Percentiles rank a stretch among this genome's conserved stretches.
phyloP scores from a whole-genome alignment of 1,284 basidiomycete genomes.

The Cryptococcus jaspeensis region DNA sequence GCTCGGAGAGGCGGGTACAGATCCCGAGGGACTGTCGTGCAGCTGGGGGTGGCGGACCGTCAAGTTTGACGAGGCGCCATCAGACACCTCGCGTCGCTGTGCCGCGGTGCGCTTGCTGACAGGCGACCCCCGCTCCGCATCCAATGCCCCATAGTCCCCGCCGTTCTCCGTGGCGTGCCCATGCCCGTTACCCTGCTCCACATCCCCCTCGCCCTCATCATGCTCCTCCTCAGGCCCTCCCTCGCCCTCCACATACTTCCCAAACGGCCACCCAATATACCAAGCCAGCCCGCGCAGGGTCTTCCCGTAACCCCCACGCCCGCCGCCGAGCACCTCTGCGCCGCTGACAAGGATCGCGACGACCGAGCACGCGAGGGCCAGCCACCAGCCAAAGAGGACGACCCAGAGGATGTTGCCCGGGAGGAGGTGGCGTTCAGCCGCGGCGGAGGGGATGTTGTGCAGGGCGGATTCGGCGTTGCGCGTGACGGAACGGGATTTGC shows the following conservation, averaged over 20 bases:
- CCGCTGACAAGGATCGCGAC: constrained; percentile 70
- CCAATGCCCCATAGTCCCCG: constrained; percentile 8
- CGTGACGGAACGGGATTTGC: constrained; percentile 94
- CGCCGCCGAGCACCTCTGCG: constrained; percentile 58
- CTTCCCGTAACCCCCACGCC: constrained; percentile 80
- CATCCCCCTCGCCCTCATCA: constrained; percentile 51
- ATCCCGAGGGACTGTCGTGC: background rate
- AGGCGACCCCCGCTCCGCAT: constrained; percentile 7
- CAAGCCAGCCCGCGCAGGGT: constrained; percentile 88
- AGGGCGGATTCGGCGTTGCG: constrained; percentile 92
- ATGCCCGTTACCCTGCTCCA: constrained; percentile 7
- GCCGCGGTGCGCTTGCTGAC: background rate
- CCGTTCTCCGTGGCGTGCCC: constrained; percentile 25
- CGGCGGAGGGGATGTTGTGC: constrained; percentile 86
- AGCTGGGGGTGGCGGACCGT: constrained; percentile 1
- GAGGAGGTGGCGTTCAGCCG: constrained; percentile 83
- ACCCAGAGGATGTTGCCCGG: constrained; percentile 94
- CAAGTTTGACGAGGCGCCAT: constrained; percentile 25
- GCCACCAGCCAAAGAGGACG: constrained; percentile 86
- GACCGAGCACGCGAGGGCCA: constrained; percentile 70
- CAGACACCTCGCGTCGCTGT: constrained; percentile 21
- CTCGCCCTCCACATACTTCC: constrained; percentile 95
- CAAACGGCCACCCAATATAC: constrained; percentile 98
- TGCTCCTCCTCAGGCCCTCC: constrained; percentile 47
- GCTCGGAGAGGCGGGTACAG: background rate